Evolutionary conservation across 2,329 filamentous ascomycete genomes (phyloP), one percentile per base, ranked within the genome.

Genomic region (Colletotrichum eleusines): DNA sequence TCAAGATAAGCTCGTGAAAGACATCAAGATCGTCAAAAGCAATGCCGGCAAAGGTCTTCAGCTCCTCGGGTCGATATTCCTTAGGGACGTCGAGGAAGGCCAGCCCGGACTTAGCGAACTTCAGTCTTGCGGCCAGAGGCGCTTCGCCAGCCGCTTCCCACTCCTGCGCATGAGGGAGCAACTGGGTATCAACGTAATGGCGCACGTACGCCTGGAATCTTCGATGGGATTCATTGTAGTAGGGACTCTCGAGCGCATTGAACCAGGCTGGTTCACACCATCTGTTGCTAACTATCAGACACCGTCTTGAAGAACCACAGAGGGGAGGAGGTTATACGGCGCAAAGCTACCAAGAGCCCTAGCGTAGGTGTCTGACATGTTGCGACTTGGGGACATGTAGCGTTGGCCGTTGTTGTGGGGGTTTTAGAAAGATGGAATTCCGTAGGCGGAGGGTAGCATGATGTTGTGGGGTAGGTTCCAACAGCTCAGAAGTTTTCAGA

Each of bases 141-240:
- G 87, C 86, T 64, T 85, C 77, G 1, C 86, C 85, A 2, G 85
- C 85, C 4, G 83, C 84, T 76, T 92, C 91, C 90, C 90, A 92
- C 48, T 91, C 88, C 40, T 89, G 84, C 5, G 87, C 86, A 73
- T 86, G 82, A 0, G 89, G 89, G 2, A 87, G 80, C 54, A 92
- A 82, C 46, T 89, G 80, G 2, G 84, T 82, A 69, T 92, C 86
- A 58, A 92, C 81, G 72, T 91, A 92, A 31, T 83, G 76, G 48
- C 90, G 86, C 0, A 91, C 80, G 5, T 81, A 83, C 46, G 86
- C 82, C 62, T 89, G 88, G 1, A 92, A 82, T n/a, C 79, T 80
- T 40, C 85, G 84, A 76, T 92, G 91, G 2, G 86, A 87, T 18
- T 86, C 83, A 35, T 85, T 90, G 82, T 92, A 92, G 80, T 91